Base-by-base conservation (phyloP, 352 stramenopile genomes). In the Pythium folliculosum region DNA sequence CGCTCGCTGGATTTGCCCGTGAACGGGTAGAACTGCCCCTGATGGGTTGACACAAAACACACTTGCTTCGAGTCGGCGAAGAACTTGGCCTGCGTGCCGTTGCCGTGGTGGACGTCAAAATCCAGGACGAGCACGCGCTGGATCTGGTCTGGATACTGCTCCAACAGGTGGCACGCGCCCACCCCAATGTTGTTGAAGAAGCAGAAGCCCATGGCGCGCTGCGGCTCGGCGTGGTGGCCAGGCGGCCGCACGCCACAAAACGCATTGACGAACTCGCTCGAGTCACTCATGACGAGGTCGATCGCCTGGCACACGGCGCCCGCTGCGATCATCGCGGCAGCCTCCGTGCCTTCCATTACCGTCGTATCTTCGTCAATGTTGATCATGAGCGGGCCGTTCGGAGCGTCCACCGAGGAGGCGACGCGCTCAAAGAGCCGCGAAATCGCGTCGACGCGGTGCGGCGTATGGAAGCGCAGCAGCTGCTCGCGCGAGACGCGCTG, bases 41-140 rank as follows among this genome's bases (percentile, higher is more conserved):
- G 68, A 47, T 87, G 80, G 69, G 69, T 84, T 44, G 64, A 72
- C 22, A 72, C 60, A 38, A 67, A 78, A 55, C 69, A 70, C 32
- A 97, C 87, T 30, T 78, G 67, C 13, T 74, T 71, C 65, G 94
- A 83, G 44, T 91, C 70, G 6, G 81, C 44, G 27, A 51, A 13
- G 47, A 95, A 96, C 59, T 92, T 83, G 63, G 89, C 73, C 60
- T 97, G 87, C 5, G 84, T 94, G 0, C 87, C 90, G 73, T 97
- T 97, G 32, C 90, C 91, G 72, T 96, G 93, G 71, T 97, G 91
- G 14, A 97, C 89, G 69, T 97, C 91, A 82, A 88, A 97, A 67
- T 97, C 91, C 7, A 97, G 56, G 43, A 97, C 82, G 7, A 93
- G 59, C 7, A 96, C 77, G 6, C 72, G 60, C 47, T 76, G 49